Evolutionary conservation across 768 basidiomycete species (phyloP), one percentile per base, ranked within the genome.

Genomic region (Pisolithus albus): DNA sequence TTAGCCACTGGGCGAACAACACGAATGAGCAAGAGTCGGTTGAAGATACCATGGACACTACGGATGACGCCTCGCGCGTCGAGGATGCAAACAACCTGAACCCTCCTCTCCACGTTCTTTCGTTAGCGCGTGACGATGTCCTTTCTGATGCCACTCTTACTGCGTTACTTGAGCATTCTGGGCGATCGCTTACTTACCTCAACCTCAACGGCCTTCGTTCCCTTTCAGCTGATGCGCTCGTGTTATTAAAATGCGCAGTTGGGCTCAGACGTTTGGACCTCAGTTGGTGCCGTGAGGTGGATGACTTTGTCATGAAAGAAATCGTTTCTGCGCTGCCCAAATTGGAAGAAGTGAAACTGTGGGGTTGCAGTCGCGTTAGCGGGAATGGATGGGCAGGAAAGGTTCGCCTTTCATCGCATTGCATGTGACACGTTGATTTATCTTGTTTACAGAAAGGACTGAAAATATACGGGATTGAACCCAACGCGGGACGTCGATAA

Each of bases 211-310:
- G 88, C 2, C 83, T 88, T 81, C 84, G 84, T 61, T 77, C 77
- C 4, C 73, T 80, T 0, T 73, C 75, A 0, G 71, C 75, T 32
- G 79, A 79, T 11, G 66, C 71, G 2, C 63, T 88, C 26, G 69
- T 58, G 11, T 61, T 69, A 21, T 63, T 66, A 40, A 61, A 64
- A 70, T 65, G 36, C 9, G 72, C 66, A 15, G 61, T 57, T 3
- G 68, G 75, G 34, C 55, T 95, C 62, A 69, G 64, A 58, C 75
- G 71, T 61, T 55, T 97, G 38, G 88, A 98, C 61, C 67, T 93
- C 2, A 86, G 93, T 1, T 98, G 87, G 80, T 92, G 92, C 59
- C 72, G 94, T 45, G 76, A 79, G 19, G 75, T 88, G 38, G 86
- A 93, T 52, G 87, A 98, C 66, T 93, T 87, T 61, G 75, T 86